Conservation (phyloP, 192 early-diverging fungal species). For the Umbelopsis sp. region DNA sequence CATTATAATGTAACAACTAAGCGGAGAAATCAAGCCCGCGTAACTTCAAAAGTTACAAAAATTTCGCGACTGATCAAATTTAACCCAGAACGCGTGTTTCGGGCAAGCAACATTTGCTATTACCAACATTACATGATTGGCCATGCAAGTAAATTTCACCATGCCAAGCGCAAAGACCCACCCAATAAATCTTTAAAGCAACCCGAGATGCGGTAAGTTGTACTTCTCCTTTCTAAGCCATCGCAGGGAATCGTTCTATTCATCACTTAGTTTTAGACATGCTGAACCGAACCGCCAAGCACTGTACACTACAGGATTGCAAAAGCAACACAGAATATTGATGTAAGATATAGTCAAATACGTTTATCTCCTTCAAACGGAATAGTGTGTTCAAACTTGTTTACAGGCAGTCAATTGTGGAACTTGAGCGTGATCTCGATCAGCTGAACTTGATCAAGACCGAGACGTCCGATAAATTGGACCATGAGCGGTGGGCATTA, state of each 20-base stretch:
- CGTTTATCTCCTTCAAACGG: too few species aligned
- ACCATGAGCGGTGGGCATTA: slow-evolving; percentile 1
- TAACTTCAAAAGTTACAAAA: not conserved
- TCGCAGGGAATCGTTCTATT: not conserved
- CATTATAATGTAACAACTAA: not conserved
- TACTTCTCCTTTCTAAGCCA: not conserved
- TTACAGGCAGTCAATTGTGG: not conserved
- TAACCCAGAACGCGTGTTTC: not conserved
- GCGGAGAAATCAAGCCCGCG: too few species aligned
- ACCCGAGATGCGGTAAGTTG: not conserved
- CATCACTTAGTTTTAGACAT: not conserved
- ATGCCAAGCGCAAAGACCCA: not conserved
- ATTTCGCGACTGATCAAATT: not conserved
- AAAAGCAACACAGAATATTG: not conserved
- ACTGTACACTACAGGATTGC: not conserved
- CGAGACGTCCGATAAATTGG: not conserved
- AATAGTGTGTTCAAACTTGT: too few species aligned
- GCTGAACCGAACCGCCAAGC: not conserved
- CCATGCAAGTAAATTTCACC: not conserved
- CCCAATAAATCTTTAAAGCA: not conserved
- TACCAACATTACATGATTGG: not conserved
- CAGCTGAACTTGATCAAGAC: not conserved
- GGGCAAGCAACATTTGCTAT: too few species aligned
- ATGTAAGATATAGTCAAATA: not conserved
- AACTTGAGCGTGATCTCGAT: not conserved